Evolutionary conservation across 371 early-diverging fungal genomes (phyloP), one percentile per base, ranked within the genome.

Genomic region (Rhizopus microsporus): DNA sequence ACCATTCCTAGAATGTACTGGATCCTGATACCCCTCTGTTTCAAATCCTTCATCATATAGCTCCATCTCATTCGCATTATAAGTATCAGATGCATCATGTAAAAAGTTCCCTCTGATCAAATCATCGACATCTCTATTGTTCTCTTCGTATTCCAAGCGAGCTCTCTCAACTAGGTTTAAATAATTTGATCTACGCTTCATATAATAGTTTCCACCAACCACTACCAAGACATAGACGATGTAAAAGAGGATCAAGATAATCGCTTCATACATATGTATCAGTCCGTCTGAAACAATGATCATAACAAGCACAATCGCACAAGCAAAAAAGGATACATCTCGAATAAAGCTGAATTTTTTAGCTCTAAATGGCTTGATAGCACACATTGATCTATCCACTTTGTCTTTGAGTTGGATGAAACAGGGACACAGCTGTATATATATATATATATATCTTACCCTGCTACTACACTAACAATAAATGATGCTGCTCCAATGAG

Each of bases 401-500:
- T 52, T 2, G 8, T 33, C 23, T 32, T 16, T 12, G 8, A 6
- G 13, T 23, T 23, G 23, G 23, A 23, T 23, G 23, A 23, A 23
- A 23, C 2, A 23, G 23, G 23, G 23, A 23, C 23, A 23, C 23
- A 23, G 2, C 23, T 23, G 23, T 40, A 30, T 46, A 32, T 50
- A 8, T 30, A 33, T 45, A 35, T 33, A 15, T 8, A 10, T 37
- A 17, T 16, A 17, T 9, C 49, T 64, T 65, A 71, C 78, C 78
- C 90, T 45, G 86, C 81, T 4, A 93, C 90, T 2, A 92, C 81
- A 46, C 86, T 82, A 7, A 84, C 77, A 43, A 91, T 88, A 58
- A 92, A 92, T 13, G 87, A 78, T 0, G 92, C 90, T 7, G 89
- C 88, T 9, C 93, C 93, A 46, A 93, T 81, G 10, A 93, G 75